Evolutionary conservation across 176 grass and related monocot species (phyloP).

Genomic region (Hordeum vulgare): MorexV3_pseudomolecules_assembly NC_058524.1:304174256-304174755

Average conservation of each 20-base stretch:
- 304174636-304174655: neutral
- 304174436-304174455: neutral
- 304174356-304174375: neutral
- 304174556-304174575: neutral
- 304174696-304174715: no score
- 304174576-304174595: neutral
- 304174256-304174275: conserved; percentile 74
- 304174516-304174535: conserved; percentile 9
- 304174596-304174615: neutral
- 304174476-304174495: neutral
- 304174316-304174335: neutral
- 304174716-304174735: no score
- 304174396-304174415: conserved; percentile 10
- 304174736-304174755: no score
- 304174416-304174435: neutral
- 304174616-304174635: neutral
- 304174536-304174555: neutral
- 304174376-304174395: neutral
- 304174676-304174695: neutral
- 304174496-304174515: neutral
- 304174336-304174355: conserved; percentile 1
- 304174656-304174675: neutral
- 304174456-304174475: neutral
- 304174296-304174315: conserved; percentile 52
- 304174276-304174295: conserved; percentile 93